A percentile compares a stretch with the other conserved stretches of the same genome.
These are phyloP conservation scores for Prunus davidiana DNA, from an alignment of 306 rosid genomes.

Conservation along the genomic window DNA sequence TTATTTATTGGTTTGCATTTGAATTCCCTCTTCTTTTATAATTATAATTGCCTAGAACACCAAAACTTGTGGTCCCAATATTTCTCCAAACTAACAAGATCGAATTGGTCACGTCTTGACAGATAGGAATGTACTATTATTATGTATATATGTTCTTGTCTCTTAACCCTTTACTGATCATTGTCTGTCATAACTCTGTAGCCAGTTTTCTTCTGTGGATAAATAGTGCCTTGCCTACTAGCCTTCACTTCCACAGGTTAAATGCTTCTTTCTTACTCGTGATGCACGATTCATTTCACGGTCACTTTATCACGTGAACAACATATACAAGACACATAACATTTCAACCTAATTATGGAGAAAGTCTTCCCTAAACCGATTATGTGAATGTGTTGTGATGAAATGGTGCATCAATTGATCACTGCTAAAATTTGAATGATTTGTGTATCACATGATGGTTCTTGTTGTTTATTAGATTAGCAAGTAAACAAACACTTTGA, in stretches of 20 bases:
- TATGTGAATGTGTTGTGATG: not conserved
- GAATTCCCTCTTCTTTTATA: constrained; percentile 16
- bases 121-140: constrained; percentile 38
- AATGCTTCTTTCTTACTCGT: no score
- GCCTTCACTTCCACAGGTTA: constrained; percentile 27
- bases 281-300: no score
- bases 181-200: constrained; percentile 29
- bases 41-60: constrained; percentile 30
- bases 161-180: constrained; percentile 31
- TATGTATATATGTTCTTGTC: constrained; percentile 28
- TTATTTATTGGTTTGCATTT: constrained; percentile 7
- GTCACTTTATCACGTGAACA: no score
- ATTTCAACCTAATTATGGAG: no score
- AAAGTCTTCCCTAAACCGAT: no score
- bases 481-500: constrained; percentile 27
- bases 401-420: not conserved
- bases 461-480: constrained; percentile 29
- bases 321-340: no score
- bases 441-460: constrained; percentile 37
- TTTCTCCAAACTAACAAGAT: constrained; percentile 26
- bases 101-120: constrained; percentile 34
- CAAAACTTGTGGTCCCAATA: constrained; percentile 40
- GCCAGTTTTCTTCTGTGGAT: constrained; percentile 14
- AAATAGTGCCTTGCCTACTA: constrained; percentile 20
- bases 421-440: not conserved